A percentile compares a stretch with the other conserved stretches of the same genome.
These are phyloP conservation scores for Claviceps sorghi DNA, from an alignment of 2,329 filamentous ascomycete genomes.

Conservation along the genomic window DNA sequence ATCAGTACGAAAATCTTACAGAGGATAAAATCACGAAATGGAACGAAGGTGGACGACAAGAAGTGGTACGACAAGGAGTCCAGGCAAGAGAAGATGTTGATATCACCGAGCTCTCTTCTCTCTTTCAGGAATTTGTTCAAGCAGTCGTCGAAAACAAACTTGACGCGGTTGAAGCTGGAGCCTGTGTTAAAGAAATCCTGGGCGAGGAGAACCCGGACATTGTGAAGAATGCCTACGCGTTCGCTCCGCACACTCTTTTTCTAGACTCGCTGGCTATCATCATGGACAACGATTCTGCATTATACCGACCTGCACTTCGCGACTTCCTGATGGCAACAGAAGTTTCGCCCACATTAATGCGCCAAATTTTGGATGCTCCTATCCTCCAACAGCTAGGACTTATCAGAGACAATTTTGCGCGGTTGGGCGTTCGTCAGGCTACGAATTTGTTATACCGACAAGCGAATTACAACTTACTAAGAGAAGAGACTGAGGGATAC, in stretches of 20 bases:
- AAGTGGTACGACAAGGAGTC: slow-evolving; percentile 49
- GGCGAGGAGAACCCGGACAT: slow-evolving; percentile 37
- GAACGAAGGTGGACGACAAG: slow-evolving; percentile 50
- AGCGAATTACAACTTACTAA: slow-evolving; percentile 87
- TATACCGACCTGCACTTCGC: slow-evolving; percentile 38
- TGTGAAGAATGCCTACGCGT: slow-evolving; percentile 32
- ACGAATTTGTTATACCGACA: slow-evolving; percentile 91
- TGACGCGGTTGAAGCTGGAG: slow-evolving; percentile 53
- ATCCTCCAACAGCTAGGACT: slow-evolving; percentile 64
- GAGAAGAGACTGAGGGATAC: slow-evolving; percentile 93
- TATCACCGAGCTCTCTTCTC: slow-evolving; percentile 48
- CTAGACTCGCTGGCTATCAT: slow-evolving; percentile 72
- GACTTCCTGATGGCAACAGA: slow-evolving; percentile 58
- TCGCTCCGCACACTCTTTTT: slow-evolving; percentile 57
- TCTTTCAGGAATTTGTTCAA: slow-evolving; percentile 77
- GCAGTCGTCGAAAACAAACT: slow-evolving; percentile 58
- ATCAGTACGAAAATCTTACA: slow-evolving; percentile 64
- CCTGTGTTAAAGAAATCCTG: slow-evolving; percentile 59
- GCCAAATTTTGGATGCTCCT: slow-evolving; percentile 66
- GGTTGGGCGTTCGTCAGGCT: slow-evolving; percentile 72
- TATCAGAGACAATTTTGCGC: slow-evolving; percentile 71
- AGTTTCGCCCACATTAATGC: slow-evolving; percentile 58
- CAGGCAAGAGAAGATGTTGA: slow-evolving; percentile 55
- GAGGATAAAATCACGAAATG: slow-evolving; percentile 54
- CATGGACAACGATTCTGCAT: slow-evolving; percentile 50